These are phyloP conservation scores for Knoxdaviesia proteae DNA, from an alignment of 2,329 filamentous ascomycete species.

Conservation along the genomic window DNA sequence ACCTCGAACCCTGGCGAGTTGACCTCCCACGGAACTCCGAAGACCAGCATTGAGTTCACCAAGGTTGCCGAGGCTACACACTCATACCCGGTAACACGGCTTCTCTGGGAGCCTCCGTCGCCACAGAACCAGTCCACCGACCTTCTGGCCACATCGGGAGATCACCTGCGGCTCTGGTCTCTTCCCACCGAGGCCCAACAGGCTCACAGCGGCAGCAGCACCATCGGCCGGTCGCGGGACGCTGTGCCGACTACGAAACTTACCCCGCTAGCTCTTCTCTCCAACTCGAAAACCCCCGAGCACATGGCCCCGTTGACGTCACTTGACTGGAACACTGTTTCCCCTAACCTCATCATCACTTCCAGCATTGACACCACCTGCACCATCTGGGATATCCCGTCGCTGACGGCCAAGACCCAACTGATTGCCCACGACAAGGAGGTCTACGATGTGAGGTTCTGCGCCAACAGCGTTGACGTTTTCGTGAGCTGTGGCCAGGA, in stretches of 20 bases:
- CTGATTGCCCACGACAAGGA: conserved; percentile 98
- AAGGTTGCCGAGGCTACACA: conserved; percentile 93
- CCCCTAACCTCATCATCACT: conserved; percentile 91
- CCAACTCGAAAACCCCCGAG: conserved; percentile 95
- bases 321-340: conserved; percentile 94
- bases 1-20: conserved; percentile 43
- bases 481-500: conserved; percentile 97
- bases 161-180: conserved; percentile 87
- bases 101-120: conserved; percentile 89
- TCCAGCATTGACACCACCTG: conserved; percentile 98
- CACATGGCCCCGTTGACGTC: conserved; percentile 94
- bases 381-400: conserved; percentile 98
- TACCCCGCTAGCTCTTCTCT: conserved; percentile 77
- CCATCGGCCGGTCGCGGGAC: conserved; percentile 38
- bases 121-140: conserved; percentile 91
- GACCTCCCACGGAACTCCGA: conserved; percentile 47
- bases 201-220: conserved; percentile 38
- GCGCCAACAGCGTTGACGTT: conserved; percentile 93
- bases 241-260: conserved; percentile 51
- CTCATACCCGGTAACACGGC: conserved; percentile 87
- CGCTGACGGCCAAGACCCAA: conserved; percentile 91
- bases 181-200: conserved; percentile 48
- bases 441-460: conserved; percentile 95
- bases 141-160: conserved; percentile 80
- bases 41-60: conserved; percentile 69